Evolutionary conservation across 139 green algal species (phyloP), one percentile per base, ranked within the genome.

Genomic region (Trebouxia sp.): DNA sequence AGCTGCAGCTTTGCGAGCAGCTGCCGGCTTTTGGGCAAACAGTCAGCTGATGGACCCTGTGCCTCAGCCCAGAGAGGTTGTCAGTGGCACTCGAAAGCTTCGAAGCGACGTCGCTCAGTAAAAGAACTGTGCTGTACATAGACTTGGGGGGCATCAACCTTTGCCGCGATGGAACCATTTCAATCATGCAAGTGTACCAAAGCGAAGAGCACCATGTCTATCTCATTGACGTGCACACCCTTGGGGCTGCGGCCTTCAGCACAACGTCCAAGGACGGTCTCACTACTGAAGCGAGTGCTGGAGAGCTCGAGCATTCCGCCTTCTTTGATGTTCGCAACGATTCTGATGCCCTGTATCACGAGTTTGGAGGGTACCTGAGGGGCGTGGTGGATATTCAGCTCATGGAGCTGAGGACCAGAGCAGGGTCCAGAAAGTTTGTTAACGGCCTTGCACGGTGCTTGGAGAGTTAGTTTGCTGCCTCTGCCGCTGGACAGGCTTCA

Each of bases 291-390:
- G 56, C 11, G 56, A 20, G 26, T 67, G 9, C 15, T 67, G n/a
- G 20, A 67, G 56, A 41, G 38, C 15, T 1, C 8, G 1, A 15
- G n/a, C n/a, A 67, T 67, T 39, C 24, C 56, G 56, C 56, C 9
- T 67, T 67, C 56, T 67, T 67, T 12, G 56, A 67, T 30, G 56
- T 41, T 28, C n/a, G 56, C 8, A 67, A 67, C n/a, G 56, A 67
- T 30, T 67, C 56, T 39, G 56, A 67, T 38, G 56, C 56, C 8
- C 26, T 67, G 7, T 67, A 67, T 12, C 37, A 38, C 28, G n/a
- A 24, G 1, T 38, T 15, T 28, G 15, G n/a, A 35, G 22, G 37
- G 1, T 67, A 67, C n/a, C 56, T 67, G 3, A 4, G 28, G 22
- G 56, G 56, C 14, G 56, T 67, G 10, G 56, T 41, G 8, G 56